Evolutionary conservation across 1,284 basidiomycete genomes (phyloP).

Genomic region (Salmacisia buchloeana): DNA sequence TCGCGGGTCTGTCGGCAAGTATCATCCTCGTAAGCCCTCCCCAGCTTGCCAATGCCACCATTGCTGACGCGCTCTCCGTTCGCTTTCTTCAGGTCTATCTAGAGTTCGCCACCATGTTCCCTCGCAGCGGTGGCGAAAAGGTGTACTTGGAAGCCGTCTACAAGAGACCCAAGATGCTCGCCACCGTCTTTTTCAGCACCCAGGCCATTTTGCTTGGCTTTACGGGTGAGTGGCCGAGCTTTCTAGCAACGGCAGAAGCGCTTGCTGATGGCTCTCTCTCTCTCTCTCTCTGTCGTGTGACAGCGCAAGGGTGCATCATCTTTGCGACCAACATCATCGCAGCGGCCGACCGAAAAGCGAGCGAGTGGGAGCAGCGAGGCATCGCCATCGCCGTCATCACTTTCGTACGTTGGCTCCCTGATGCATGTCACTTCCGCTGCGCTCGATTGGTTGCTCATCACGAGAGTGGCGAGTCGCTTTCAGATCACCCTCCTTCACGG

Average conservation of each 20-base stretch:
- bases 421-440: background rate
- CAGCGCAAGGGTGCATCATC: background rate
- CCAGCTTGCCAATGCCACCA: slow-evolving; percentile 61
- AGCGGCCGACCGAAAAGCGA: slow-evolving; percentile 54
- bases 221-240: slow-evolving; percentile 40
- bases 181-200: slow-evolving; percentile 60
- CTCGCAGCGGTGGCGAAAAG: slow-evolving; percentile 67
- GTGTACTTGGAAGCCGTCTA: slow-evolving; percentile 71
- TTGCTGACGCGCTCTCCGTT: slow-evolving; percentile 59
- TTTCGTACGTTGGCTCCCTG: background rate
- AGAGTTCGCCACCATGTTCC: slow-evolving; percentile 66
- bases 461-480: slow-evolving; percentile 25
- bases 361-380: slow-evolving; percentile 58
- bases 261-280: background rate
- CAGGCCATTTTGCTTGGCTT: slow-evolving; percentile 64
- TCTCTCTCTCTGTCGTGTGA: no score
- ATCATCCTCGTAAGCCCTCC: no score
- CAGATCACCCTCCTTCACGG: slow-evolving; percentile 57
- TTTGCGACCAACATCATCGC: slow-evolving; percentile 53
- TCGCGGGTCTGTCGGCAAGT: slow-evolving; percentile 37
- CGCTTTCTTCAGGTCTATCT: no score
- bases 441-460: background rate
- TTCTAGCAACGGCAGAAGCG: background rate
- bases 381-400: slow-evolving; percentile 59
- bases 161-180: slow-evolving; percentile 61